These are phyloP conservation scores for Fusarium redolens DNA, from an alignment of 2,329 filamentous ascomycete species.

Conservation along the genomic window DNA sequence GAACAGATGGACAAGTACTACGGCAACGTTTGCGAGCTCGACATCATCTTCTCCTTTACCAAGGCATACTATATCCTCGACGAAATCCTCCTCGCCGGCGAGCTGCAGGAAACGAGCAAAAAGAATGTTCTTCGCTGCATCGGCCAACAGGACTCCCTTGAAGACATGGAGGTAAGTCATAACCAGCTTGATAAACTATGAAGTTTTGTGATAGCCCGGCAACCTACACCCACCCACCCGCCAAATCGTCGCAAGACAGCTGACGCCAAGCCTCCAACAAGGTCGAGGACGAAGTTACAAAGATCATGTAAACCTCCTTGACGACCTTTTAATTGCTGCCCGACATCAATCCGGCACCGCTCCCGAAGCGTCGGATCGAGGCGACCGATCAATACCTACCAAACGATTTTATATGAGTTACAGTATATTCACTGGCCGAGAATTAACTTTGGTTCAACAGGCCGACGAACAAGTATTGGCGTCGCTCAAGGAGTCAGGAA, in stretches of 20 bases:
- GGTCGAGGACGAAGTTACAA: slow-evolving; percentile 91
- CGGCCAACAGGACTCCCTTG: slow-evolving; percentile 94
- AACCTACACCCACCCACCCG: slow-evolving; percentile 23
- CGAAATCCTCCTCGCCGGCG: slow-evolving; percentile 92
- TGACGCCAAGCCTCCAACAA: slow-evolving; percentile 56
- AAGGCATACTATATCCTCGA: slow-evolving; percentile 99
- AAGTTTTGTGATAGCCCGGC: slow-evolving; percentile 32
- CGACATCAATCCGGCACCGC: slow-evolving; percentile 27
- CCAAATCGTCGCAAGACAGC: slow-evolving; percentile 40
- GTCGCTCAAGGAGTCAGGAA: slow-evolving; percentile 45
- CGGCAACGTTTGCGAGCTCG: slow-evolving; percentile 98
- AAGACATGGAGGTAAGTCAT: slow-evolving; percentile 96
- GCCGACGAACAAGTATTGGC: slow-evolving; percentile 42
- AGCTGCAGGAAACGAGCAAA: slow-evolving; percentile 99
- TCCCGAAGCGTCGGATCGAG: slow-evolving; percentile 34
- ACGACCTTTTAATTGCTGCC: slow-evolving; percentile 33
- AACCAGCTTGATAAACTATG: slow-evolving; percentile 31
- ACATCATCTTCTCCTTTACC: slow-evolving; percentile 99
- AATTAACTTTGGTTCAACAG: slow-evolving; percentile 48
- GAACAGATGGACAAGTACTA: slow-evolving; percentile 99
- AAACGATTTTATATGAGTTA: slow-evolving; percentile 17
- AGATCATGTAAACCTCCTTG: slow-evolving; percentile 76
- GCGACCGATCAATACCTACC: slow-evolving; percentile 16
- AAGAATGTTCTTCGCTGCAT: slow-evolving; percentile 98
- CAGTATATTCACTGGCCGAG: slow-evolving; percentile 29